Base-by-base conservation (phyloP, 495 filamentous ascomycete species). In the Aspergillus egyptiacus region DNA sequence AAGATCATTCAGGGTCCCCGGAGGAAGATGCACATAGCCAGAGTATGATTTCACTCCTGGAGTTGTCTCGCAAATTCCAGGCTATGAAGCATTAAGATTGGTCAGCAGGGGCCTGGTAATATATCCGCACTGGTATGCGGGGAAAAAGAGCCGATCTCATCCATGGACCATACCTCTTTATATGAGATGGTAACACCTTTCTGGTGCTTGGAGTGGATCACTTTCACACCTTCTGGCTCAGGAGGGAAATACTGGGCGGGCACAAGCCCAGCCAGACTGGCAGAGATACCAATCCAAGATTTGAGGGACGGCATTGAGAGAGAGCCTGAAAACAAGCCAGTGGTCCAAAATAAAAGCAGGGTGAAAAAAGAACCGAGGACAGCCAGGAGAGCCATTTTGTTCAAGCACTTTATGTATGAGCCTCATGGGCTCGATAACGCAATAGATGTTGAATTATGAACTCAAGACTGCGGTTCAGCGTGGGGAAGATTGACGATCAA, bases 121-220 rank as follows among this genome's bases (percentile, higher is more conserved):
- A 30, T 28, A 30, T 37, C 23, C 23, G 39, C 3, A 28, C n/a
- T n/a, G n/a, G n/a, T n/a, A n/a, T n/a, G n/a, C n/a, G n/a, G n/a
- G n/a, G n/a, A n/a, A n/a, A n/a, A n/a, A n/a, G n/a, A n/a, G n/a
- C n/a, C n/a, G n/a, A n/a, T n/a, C n/a, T n/a, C n/a, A n/a, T n/a
- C n/a, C n/a, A n/a, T n/a, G n/a, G n/a, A n/a, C 13, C 28, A 33
- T 58, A 82, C 81, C 65, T 83, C 70, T 68, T 83, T 85, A 53
- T 83, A 85, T 15, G 78, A 80, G 13, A 85, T 83, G 30, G 60
- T 71, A 1, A 84, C 76, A 5, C 77, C 80, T 23, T 80, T 65
- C 22, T 77, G 66, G 39, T 80, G 76, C 49, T 76, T 76, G 9
- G 80, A 83, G 18, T 81, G 43, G 2, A 85, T 49, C 6, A 78